Percentiles rank a stretch among this genome's conserved stretches.
These are phyloP conservation scores for Diospyros kaki DNA, from an alignment of 148 eudicot genomes.

Conservation along the genomic window DNA sequence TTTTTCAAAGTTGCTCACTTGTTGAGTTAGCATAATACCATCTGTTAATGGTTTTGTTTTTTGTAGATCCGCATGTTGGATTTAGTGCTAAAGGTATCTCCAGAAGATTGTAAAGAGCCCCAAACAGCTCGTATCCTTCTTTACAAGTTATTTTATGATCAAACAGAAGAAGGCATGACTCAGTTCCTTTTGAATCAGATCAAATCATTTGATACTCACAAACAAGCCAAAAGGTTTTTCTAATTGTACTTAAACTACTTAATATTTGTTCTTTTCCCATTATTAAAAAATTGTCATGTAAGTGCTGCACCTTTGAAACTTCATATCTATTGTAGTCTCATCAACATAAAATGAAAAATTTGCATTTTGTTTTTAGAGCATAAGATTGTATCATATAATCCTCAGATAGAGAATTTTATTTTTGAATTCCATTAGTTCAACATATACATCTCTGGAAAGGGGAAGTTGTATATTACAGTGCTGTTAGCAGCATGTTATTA, in stretches of 20 bases:
- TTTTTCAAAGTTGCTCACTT: background rate
- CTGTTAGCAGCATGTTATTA: background rate
- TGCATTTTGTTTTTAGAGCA: background rate
- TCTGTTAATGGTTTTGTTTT: background rate
- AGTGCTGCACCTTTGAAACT: background rate
- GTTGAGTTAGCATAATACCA: background rate
- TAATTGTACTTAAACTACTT: background rate
- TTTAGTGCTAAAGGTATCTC: slow-evolving; percentile 79
- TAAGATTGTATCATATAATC: background rate
- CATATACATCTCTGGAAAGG: background rate
- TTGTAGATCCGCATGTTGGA: slow-evolving; percentile 92
- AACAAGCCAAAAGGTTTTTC: slow-evolving; percentile 83
- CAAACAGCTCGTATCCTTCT: slow-evolving; percentile 83
- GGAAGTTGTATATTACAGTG: background rate
- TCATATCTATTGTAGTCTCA: background rate
- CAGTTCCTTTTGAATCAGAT: slow-evolving; percentile 77
- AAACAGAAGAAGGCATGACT: slow-evolving; percentile 97
- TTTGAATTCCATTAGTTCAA: too few relatives aligned
- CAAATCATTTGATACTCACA: slow-evolving; percentile 77
- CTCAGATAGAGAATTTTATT: background rate
- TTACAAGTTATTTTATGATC: slow-evolving; percentile 96
- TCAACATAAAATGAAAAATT: background rate
- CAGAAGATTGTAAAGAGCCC: slow-evolving; percentile 77
- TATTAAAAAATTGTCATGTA: background rate
- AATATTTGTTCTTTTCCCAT: background rate